Evolutionary conservation across 179 eudicot species (phyloP).

Genomic region (Drosera spatulata): DNA sequence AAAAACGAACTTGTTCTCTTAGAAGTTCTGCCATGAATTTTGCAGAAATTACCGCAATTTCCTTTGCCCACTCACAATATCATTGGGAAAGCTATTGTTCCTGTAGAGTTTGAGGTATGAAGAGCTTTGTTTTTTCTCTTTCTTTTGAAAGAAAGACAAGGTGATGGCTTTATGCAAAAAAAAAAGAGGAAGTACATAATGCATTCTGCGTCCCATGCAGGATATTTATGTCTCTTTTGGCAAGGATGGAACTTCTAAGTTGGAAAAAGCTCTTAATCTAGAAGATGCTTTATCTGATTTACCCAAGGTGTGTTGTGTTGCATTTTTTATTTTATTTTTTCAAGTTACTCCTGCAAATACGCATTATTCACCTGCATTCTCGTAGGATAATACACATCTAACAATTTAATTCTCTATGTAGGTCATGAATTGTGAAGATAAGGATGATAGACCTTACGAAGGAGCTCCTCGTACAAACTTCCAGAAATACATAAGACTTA

Average conservation of each 20-base stretch:
- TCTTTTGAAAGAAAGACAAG: too few relatives aligned
- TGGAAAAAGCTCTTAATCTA: constrained; percentile 13
- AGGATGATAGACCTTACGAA: constrained; percentile 16
- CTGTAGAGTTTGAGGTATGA: constrained; percentile 19
- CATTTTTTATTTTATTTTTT: background rate
- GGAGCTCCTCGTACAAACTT: constrained; percentile 9
- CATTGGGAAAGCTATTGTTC: constrained; percentile 12
- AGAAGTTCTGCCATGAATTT: background rate
- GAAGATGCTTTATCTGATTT: constrained; percentile 21
- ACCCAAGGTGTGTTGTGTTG: constrained; percentile 13
- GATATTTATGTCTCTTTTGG: constrained; percentile 18
- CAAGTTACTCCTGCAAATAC: too few relatives aligned
- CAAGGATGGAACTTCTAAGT: constrained; percentile 1
- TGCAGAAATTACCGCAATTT: constrained; percentile 19
- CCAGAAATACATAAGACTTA: constrained; percentile 13
- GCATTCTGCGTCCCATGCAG: constrained; percentile 5
- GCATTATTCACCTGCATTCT: too few relatives aligned
- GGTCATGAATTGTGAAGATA: constrained; percentile 15
- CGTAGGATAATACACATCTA: background rate
- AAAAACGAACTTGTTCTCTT: background rate
- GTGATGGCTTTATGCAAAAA: background rate
- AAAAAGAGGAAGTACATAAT: background rate
- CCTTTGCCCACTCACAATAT: constrained; percentile 22
- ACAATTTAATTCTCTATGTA: background rate
- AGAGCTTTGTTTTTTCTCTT: too few relatives aligned